Evolutionary conservation across 169 alveolate species (phyloP), one percentile per base, ranked within the genome.

Genomic region (Plasmodium blacklocki): DNA sequence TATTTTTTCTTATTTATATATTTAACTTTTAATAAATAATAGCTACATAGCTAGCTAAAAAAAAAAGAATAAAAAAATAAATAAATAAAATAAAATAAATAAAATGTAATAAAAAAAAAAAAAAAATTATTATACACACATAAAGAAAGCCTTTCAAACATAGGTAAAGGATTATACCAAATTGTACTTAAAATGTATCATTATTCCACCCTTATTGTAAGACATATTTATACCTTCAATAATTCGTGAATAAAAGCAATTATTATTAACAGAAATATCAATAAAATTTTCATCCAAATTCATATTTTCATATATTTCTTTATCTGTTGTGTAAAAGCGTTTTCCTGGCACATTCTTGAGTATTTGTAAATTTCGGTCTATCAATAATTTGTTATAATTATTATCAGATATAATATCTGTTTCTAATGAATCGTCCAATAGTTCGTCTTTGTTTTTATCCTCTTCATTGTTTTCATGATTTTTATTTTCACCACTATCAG

Each of bases 181-280:
- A 21, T 63, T 66, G 52, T 78, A 78, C 76, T 45, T 83, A 70
- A 83, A 83, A 32, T 83, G 19, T 45, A 83, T 62, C 91, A 83
- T 71, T 15, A 32, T n/a, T 43, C 91, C 91, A 6, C 63, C 73
- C 19, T 83, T 54, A 8, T 83, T 60, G 18, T 67, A 49, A 12
- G 91, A 83, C 85, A 83, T 39, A 14, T 70, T 62, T 58, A 83
- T 59, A 29, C 91, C 91, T 39, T 83, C 91, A 3, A 83, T 66
- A 49, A 70, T 67, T 26, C 86, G 32, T 3, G 91, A 83, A 45
- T 67, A 70, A 70, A 83, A 71, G 32, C 75, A 54, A 49, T 70
- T 83, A 29, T 67, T 70, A 56, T 83, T 83, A 71, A 83, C 91
- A n/a, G 91, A 54, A n/a, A 83, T 54, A 56, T 83, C 91, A 18